phyloP scores from a whole-genome alignment of 1,284 basidiomycete species.

The Ceraceosorus guamensis region DNA sequence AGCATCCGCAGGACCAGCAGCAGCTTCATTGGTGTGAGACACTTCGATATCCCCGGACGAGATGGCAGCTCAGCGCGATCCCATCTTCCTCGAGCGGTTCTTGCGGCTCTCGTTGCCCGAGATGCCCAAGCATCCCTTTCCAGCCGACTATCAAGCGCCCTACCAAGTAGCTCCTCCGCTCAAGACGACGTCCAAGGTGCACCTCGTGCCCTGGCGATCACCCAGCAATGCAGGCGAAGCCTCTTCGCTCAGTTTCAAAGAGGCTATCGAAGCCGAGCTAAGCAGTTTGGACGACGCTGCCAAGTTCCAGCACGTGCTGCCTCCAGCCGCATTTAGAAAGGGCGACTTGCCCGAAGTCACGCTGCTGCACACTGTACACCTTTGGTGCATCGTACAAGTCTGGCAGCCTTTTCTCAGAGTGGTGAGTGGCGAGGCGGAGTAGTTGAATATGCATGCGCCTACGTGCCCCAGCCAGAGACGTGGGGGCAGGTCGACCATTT shows the following conservation, averaged over 20 bases:
- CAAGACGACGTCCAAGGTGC: not conserved
- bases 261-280: not conserved
- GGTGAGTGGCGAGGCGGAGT: not conserved
- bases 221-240: not conserved
- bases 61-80: no score
- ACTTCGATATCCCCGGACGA: no score
- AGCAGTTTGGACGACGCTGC: constrained; percentile 3
- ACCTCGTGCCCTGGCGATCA: not conserved
- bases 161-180: not conserved
- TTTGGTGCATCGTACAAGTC: constrained; percentile 12
- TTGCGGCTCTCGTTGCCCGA: constrained; percentile 1
- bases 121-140: not conserved
- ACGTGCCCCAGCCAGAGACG: no score
- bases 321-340: constrained; percentile 9
- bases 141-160: not conserved
- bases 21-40: no score
- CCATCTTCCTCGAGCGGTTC: constrained; percentile 11
- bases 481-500: not conserved
- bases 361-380: constrained; percentile 10
- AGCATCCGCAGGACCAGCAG: no score
- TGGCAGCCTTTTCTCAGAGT: constrained; percentile 10
- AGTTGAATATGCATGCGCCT: not conserved
- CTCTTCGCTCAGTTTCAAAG: not conserved
- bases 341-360: constrained; percentile 12
- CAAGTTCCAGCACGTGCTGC: constrained; percentile 9